Base-by-base conservation (phyloP, 2,329 filamentous ascomycete genomes). In the Ascocoryne sarcoides region DNA sequence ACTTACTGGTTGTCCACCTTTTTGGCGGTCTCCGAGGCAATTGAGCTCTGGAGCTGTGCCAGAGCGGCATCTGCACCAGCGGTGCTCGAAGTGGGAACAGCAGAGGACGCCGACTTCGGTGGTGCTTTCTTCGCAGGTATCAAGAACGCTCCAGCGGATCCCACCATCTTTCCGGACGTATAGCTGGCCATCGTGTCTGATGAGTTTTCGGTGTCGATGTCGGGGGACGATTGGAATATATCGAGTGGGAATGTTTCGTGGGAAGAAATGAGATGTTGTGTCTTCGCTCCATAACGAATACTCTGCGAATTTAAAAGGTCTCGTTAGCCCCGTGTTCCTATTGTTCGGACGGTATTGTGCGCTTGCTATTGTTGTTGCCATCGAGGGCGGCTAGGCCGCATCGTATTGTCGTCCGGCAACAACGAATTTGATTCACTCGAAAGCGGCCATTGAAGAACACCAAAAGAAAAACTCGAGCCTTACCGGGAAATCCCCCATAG, bases 401-500 rank as follows among this genome's bases (percentile, higher is more conserved):
- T n/a, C n/a, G n/a, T n/a, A n/a, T n/a, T n/a, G n/a, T n/a, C n/a
- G n/a, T n/a, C n/a, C n/a, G n/a, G n/a, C n/a, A n/a, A n/a, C n/a
- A n/a, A n/a, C n/a, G n/a, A n/a, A n/a, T n/a, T n/a, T n/a, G n/a
- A n/a, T n/a, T n/a, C n/a, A n/a, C n/a, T n/a, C n/a, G n/a, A n/a
- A n/a, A n/a, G n/a, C n/a, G n/a, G 23, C 23, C 23, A 12, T 12
- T 12, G 12, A 12, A 12, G 23, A 26, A 26, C 23, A 7, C 23
- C 23, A 26, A n/a, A 43, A 41, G 23, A 34, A 36, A 34, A 39
- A 46, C 43, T 46, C 37, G 42, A 47, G 45, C 68, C 76, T 68
- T 73, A 82, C 77, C 28, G 76, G 76, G 51, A 62, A 67, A 53
- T 64, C 66, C 30, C 77, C 77, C 46, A 82, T 60, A 4, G 71